phyloP scores from a whole-genome alignment of 768 basidiomycete species.

The Trametes punicea region DNA sequence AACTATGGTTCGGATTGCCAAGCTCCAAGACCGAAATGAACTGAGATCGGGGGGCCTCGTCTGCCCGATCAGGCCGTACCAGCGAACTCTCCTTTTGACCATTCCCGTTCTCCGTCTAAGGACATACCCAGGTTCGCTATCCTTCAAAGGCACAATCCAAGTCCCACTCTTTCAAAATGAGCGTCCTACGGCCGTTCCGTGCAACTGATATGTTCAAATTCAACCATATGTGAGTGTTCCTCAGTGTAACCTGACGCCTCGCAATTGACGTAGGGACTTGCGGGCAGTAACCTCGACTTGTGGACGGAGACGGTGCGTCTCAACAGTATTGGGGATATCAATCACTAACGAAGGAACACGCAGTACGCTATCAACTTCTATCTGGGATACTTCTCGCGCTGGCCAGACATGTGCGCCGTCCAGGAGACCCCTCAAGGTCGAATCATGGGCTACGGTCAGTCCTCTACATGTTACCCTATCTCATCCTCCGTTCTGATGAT shows the following conservation, averaged over 20 bases:
- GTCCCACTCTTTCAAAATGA: conserved; percentile 48
- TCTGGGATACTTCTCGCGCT: conserved; percentile 80
- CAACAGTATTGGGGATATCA: no score
- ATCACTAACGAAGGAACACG: neutral
- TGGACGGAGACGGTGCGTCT: conserved; percentile 96
- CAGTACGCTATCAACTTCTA: conserved; percentile 91
- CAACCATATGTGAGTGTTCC: conserved; percentile 72
- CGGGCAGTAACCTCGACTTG: conserved; percentile 79
- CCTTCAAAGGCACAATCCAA: neutral
- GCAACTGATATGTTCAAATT: conserved; percentile 90
- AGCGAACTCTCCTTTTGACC: no score
- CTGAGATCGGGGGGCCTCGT: no score
- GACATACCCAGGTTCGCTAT: no score
- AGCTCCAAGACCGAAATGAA: no score
- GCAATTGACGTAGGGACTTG: neutral
- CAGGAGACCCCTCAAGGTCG: conserved; percentile 78
- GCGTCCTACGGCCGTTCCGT: conserved; percentile 79
- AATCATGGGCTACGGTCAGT: conserved; percentile 91
- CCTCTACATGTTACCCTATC: neutral
- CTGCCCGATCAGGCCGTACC: no score
- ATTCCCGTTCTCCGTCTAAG: no score
- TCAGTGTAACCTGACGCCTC: neutral
- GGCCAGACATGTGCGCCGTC: conserved; percentile 88
- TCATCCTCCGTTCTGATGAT: neutral
- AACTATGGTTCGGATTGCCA: no score